Evolutionary conservation across 805 yeast species (phyloP), one percentile per base, ranked within the genome.

Genomic region (Zygosaccharomyces lentus): DNA sequence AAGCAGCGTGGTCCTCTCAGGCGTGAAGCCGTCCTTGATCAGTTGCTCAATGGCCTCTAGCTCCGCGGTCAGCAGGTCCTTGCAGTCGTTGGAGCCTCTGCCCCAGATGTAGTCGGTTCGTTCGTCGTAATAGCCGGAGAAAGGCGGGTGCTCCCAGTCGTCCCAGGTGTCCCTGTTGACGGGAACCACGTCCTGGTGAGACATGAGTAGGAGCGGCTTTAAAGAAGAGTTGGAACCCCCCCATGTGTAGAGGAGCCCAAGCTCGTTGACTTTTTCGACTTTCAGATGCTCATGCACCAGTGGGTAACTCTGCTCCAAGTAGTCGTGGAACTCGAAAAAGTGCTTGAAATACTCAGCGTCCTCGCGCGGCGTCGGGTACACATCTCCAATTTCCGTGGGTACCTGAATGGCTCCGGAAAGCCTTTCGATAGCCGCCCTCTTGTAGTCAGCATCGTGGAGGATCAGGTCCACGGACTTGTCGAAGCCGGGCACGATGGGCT

Each of bases 131-230:
- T 74, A 67, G 17, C 84, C 86, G 32, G 71, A 59, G 52, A 81
- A 84, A 3, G 95, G 93, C 5, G 77, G 79, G 58, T 78, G 71
- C 0, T 67, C 66, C 95, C 95, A 87, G 46, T 76, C 69, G 23
- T 59, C 64, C 43, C 72, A 63, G 0, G 88, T 79, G 25, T 73
- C 76, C 10, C 64, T 61, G 54, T 80, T 84, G 8, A 84, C 83
- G 1, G 95, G 95, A 19, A 87, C 95, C 4, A 82, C 87, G 57
- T 86, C 95, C 62, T 78, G 84, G 61, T 87, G 95, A 1, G 91
- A 90, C 57, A 84, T 77, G 41, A 85, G 68, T 64, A 87, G 58
- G 23, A 81, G 54, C 10, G 95, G 95, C 60, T 82, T 81, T 51
- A 81, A 66, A 3, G 61, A 47, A 9, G 55, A 31, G 39, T 75